phyloP scores from a whole-genome alignment of 2,329 filamentous ascomycete genomes.

The Sporothrix protearum region DNA sequence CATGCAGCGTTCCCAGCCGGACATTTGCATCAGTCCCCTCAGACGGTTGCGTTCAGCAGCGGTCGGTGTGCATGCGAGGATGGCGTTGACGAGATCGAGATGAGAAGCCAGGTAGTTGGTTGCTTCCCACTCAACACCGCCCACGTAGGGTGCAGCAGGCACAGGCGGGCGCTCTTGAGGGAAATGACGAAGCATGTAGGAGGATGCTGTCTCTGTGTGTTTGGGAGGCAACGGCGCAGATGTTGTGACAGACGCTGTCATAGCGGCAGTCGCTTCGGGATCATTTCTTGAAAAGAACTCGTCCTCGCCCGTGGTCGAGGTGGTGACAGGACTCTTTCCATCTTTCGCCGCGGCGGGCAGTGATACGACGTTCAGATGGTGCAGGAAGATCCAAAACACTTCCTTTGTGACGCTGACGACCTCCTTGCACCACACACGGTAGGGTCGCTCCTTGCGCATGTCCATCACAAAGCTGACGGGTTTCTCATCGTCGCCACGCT shows the following conservation, averaged over 20 bases:
- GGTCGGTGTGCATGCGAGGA: constrained; percentile 76
- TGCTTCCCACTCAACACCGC: constrained; percentile 97
- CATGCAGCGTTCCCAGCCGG: constrained; percentile 88
- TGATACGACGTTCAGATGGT: constrained; percentile 84
- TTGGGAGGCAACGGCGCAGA: constrained; percentile 37
- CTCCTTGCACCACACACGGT: constrained; percentile 92
- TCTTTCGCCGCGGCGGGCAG: constrained; percentile 42
- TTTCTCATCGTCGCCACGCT: constrained; percentile 68
- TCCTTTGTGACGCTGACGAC: constrained; percentile 91
- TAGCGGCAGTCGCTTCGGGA: not conserved
- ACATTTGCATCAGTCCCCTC: constrained; percentile 72
- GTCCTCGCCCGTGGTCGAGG: not conserved
- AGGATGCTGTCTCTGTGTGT: constrained; percentile 41
- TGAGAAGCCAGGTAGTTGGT: constrained; percentile 94
- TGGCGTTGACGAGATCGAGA: constrained; percentile 86
- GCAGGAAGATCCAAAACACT: constrained; percentile 98
- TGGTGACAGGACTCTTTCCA: not conserved
- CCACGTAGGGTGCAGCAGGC: constrained; percentile 90
- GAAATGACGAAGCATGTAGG: constrained; percentile 70
- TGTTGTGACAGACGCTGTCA: not conserved
- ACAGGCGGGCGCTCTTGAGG: constrained; percentile 84
- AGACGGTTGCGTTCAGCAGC: constrained; percentile 68
- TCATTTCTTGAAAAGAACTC: not conserved
- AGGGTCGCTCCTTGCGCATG: constrained; percentile 83
- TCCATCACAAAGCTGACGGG: constrained; percentile 83